Conservation (phyloP, 495 filamentous ascomycete species). For the Gamarada debralockiae region DNA sequence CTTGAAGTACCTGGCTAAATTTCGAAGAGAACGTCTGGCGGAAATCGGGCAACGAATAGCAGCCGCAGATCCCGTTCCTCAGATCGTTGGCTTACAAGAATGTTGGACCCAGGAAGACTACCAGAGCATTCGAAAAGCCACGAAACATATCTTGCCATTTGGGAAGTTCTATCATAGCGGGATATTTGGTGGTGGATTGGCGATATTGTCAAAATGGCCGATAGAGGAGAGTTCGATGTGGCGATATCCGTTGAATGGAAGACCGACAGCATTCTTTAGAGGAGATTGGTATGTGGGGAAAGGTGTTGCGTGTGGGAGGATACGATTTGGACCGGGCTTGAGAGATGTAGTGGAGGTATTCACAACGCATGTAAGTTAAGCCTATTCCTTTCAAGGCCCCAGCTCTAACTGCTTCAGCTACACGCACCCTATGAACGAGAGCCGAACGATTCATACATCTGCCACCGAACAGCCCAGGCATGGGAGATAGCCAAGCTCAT, state of each 20-base stretch:
- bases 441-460: constrained; percentile 78
- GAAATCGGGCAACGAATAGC: constrained; percentile 81
- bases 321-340: constrained; percentile 62
- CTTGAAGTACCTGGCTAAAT: constrained; percentile 78
- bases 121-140: constrained; percentile 70
- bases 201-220: constrained; percentile 94
- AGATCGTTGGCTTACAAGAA: constrained; percentile 93
- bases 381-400: background rate
- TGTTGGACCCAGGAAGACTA: constrained; percentile 94
- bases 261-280: constrained; percentile 87
- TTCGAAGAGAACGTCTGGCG: constrained; percentile 71
- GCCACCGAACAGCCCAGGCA: constrained; percentile 89
- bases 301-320: constrained; percentile 81
- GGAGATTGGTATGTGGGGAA: constrained; percentile 97
- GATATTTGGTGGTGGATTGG: constrained; percentile 84
- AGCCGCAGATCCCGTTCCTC: constrained; percentile 59
- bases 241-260: constrained; percentile 86
- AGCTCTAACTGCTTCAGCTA: constrained; percentile 40
- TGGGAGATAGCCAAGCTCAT: constrained; percentile 95
- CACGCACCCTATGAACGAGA: constrained; percentile 87
- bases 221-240: constrained; percentile 88
- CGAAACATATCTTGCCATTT: constrained; percentile 76
- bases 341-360: constrained; percentile 86
- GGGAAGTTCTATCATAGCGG: constrained; percentile 92
- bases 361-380: constrained; percentile 67